Base-by-base conservation (phyloP, 768 basidiomycete species). In the Lentinus tigrinus region DNA sequence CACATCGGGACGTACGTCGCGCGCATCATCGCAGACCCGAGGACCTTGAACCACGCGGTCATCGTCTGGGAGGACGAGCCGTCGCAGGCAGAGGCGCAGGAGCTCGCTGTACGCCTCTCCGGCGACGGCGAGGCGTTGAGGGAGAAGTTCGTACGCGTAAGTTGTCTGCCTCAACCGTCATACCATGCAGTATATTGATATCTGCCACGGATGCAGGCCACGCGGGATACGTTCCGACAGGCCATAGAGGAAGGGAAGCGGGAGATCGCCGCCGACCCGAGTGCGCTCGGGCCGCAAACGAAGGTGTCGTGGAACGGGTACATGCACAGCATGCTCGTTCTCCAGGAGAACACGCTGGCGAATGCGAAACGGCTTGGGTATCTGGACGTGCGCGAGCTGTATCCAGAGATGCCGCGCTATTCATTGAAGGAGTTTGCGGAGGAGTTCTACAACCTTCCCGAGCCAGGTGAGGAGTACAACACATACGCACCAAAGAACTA, bases 21-120 rank as follows among this genome's bases (percentile, higher is more conserved):
- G 17, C 65, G 62, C 28, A 70, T 73, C 47, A 62, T 74, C 46
- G 64, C 63, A 16, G 73, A 74, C 48, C 54, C 62, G 36, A 61
- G 72, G 8, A 74, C 73, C 14, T 40, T 73, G 28, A 73, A 75
- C 58, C 68, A 27, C 62, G 11, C 49, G 24, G 68, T 74, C 6
- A 64, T 69, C 8, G 60, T 62, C 5, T 69, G 67, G 58, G 63
- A 67, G 24, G 73, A 72, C 9, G 66, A 70, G 38, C 31, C 66
- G 9, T 68, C 65, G 4, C 56, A 67, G 48, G 51, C 54, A 10
- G 68, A 72, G 57, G 54, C 60, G 28, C 63, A 62, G 26, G 64
- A 59, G 23, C 27, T 72, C 23, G 56, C 59, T 3, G 65, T 67
- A 38, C 48, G 61, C 21, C 14, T 64, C 1, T 61, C 65, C 3